Evolutionary conservation across 768 basidiomycete species (phyloP), one percentile per base, ranked within the genome.

Genomic region (Pulveroboletus sp.): DNA sequence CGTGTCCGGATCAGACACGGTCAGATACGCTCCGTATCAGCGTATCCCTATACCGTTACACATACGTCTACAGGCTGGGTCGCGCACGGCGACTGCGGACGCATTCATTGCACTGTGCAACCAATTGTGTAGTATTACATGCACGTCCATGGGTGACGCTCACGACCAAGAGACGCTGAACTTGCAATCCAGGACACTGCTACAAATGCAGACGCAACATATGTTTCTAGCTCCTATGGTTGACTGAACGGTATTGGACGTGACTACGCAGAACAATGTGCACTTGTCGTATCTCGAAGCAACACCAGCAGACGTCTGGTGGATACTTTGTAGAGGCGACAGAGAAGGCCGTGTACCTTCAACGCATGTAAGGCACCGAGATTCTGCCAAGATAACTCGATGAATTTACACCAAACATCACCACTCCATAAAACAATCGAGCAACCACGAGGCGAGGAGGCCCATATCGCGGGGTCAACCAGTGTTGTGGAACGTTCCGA

Each of bases 191-290:
- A 12, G 33, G 37, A 11, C 43, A 50, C 55, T 8, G 8, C 3
- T 14, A 62, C 63, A 1, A 47, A 56, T 8, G 43, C 47, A 10
- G 47, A 60, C 36, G 60, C 65, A 37, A 43, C 57, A 70, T 69
- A 1, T 83, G 80, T 81, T 74, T 72, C 54, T 71, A 74, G 42
- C 69, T 82, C 3, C 80, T 80, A 7, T 70, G 68, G 5, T 58
- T 79, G 39, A 76, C 69, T 0, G 82, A 84, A 57, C 74, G 78
- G 14, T 81, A 79, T 51, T 74, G 79, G 28, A 69, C 66, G 2
- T 82, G 80, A 80, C 50, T 65, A 6, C 82, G 83, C 79, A 79
- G 57, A 24, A 40, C 27, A 63, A 59, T 24, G 56, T 78, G 14
- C 58, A 64, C n/a, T 1, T 56, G 31, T 49, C 67, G 55, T 32